phyloP scores from a whole-genome alignment of 177 flowering plant species.

The Vitis hybrid region DNA sequence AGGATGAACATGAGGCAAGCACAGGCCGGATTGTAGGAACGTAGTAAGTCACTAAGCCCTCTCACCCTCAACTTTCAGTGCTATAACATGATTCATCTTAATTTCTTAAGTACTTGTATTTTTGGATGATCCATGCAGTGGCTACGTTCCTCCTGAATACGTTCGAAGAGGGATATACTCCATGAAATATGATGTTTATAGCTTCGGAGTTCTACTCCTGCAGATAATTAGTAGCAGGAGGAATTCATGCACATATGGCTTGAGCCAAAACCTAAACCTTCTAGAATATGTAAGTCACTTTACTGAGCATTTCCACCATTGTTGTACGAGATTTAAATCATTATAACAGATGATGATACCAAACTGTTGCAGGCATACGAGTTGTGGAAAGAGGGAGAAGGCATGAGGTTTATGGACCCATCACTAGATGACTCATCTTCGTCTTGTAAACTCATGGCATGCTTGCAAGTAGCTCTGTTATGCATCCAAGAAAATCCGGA shows the following conservation, averaged over 20 bases:
- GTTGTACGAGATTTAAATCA: not conserved
- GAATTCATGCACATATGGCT: constrained; percentile 5
- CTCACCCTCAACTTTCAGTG: not conserved
- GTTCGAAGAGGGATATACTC: constrained; percentile 19
- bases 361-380: constrained; percentile 22
- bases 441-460: constrained; percentile 22
- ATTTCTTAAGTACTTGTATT: not conserved
- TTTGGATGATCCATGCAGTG: constrained; percentile 16
- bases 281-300: constrained; percentile 22
- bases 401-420: constrained; percentile 19
- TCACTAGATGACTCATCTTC: constrained; percentile 25
- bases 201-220: constrained; percentile 32
- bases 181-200: constrained; percentile 25
- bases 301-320: not conserved
- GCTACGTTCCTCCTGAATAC: constrained; percentile 34
- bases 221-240: constrained; percentile 29
- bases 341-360: not conserved
- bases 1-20: constrained; percentile 14
- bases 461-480: constrained; percentile 27
- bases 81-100: not conserved
- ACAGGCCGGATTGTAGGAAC: constrained; percentile 32
- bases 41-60: constrained; percentile 19
- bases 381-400: constrained; percentile 22
- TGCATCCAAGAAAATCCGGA: constrained; percentile 30
- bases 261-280: constrained; percentile 11